Percentiles rank a stretch among this genome's conserved stretches.
phyloP scores from a whole-genome alignment of 257 asterid genomes.

The Apocynum venetum region DNA sequence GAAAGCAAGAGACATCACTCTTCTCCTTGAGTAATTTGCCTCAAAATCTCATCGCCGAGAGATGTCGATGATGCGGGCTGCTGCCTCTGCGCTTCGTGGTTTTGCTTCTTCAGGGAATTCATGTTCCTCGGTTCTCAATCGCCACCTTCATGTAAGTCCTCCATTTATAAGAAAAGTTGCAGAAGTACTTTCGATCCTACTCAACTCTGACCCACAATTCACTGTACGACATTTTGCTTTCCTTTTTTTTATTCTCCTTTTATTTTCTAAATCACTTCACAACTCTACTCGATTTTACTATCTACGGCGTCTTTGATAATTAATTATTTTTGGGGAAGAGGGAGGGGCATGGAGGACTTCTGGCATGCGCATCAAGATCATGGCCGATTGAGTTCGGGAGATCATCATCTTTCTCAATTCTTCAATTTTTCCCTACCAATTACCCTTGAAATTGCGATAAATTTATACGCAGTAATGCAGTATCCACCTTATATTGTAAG shows the following conservation, averaged over 20 bases:
- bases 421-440: too few species aligned
- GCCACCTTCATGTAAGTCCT: constrained; percentile 62
- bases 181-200: background rate
- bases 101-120: constrained; percentile 39
- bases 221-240: too few species aligned
- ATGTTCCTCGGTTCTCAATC: constrained; percentile 36
- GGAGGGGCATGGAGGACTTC: background rate
- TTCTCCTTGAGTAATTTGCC: background rate
- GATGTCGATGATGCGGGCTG: constrained; percentile 84
- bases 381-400: background rate
- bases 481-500: background rate
- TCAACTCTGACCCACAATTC: background rate
- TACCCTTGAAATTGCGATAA: background rate
- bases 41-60: background rate
- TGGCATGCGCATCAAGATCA: background rate
- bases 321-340: background rate
- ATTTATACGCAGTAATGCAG: background rate
- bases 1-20: background rate
- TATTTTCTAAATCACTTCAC: too few species aligned
- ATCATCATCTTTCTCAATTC: background rate
- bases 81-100: constrained; percentile 59
- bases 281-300: background rate
- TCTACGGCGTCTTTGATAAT: background rate
- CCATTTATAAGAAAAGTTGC: background rate
- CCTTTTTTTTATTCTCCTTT: too few species aligned